These are phyloP conservation scores for Paraphaeosphaeria sporulosa DNA, from an alignment of 2,329 filamentous ascomycete species.

Conservation along the genomic window DNA sequence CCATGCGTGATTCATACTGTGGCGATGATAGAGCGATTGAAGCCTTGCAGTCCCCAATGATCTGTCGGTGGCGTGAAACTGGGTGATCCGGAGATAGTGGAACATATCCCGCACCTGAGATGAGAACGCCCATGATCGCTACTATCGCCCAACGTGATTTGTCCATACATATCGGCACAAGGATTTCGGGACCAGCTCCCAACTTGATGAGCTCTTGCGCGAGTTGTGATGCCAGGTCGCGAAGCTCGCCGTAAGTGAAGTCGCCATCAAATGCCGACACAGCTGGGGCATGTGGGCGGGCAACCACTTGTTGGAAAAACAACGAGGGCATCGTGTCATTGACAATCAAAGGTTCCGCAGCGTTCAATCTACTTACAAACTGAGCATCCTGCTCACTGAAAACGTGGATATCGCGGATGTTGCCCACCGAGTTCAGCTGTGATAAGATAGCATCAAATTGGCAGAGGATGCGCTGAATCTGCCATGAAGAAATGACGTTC, in stretches of 20 bases:
- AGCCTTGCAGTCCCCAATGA: constrained; percentile 38
- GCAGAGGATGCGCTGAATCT: constrained; percentile 39
- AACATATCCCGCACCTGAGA: constrained; percentile 44
- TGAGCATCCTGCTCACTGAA: constrained; percentile 38
- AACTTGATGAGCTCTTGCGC: constrained; percentile 38
- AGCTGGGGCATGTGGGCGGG: constrained; percentile 29
- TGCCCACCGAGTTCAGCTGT: constrained; percentile 33
- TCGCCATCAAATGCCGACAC: constrained; percentile 41
- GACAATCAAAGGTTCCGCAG: constrained; percentile 26
- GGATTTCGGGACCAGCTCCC: constrained; percentile 43
- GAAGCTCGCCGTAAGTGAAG: constrained; percentile 38
- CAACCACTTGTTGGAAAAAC: constrained; percentile 30
- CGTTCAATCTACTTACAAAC: constrained; percentile 35
- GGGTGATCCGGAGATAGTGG: constrained; percentile 40
- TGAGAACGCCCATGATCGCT: constrained; percentile 46
- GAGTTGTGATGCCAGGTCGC: constrained; percentile 31
- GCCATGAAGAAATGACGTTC: constrained; percentile 36
- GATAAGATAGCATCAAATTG: constrained; percentile 38
- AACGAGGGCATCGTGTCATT: constrained; percentile 36
- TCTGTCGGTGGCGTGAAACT: constrained; percentile 33
- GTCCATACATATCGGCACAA: constrained; percentile 47
- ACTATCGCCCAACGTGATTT: constrained; percentile 49
- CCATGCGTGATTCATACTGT: constrained; percentile 30
- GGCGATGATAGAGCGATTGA: constrained; percentile 39
- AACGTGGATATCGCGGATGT: constrained; percentile 32